Conservation (phyloP, 2,329 filamentous ascomycete species). For the Colletotrichum caudatum region DNA sequence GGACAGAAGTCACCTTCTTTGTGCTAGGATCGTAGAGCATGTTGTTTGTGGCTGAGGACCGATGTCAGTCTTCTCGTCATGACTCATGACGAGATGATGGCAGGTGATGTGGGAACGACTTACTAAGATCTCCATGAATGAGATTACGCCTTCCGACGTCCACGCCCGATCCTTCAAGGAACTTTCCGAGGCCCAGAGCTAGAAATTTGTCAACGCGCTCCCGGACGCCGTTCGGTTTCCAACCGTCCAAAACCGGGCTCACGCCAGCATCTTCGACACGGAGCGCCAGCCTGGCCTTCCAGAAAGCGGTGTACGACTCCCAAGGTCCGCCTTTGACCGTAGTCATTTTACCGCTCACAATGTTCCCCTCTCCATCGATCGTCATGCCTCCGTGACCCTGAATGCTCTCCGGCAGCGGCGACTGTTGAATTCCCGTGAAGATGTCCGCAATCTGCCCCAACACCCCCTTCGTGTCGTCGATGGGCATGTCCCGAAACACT, state of each 20-base stretch:
- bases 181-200: conserved; percentile 10
- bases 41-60: conserved; percentile 45
- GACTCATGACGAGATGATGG: too few species aligned
- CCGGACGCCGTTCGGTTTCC: conserved; percentile 40
- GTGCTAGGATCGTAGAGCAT: conserved; percentile 44
- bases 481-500: conserved; percentile 37
- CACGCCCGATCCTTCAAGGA: conserved; percentile 38
- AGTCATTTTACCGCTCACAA: conserved; percentile 43
- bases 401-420: conserved; percentile 38
- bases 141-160: conserved; percentile 39
- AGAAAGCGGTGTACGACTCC: conserved; percentile 40
- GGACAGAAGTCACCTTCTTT: conserved; percentile 44
- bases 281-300: conserved; percentile 31
- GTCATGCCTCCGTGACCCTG: conserved; percentile 44
- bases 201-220: conserved; percentile 43
- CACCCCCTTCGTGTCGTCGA: conserved; percentile 33
- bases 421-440: conserved; percentile 42
- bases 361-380: conserved; percentile 36
- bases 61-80: not conserved
- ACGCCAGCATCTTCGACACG: conserved; percentile 33
- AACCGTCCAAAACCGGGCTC: conserved; percentile 43
- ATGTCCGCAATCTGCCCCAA: conserved; percentile 45
- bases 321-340: conserved; percentile 41
- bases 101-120: conserved; percentile 6
- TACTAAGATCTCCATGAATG: conserved; percentile 48